Evolutionary conservation across 441 rosid genomes (phyloP).

Genomic region (Theobroma grandiflorum): DNA sequence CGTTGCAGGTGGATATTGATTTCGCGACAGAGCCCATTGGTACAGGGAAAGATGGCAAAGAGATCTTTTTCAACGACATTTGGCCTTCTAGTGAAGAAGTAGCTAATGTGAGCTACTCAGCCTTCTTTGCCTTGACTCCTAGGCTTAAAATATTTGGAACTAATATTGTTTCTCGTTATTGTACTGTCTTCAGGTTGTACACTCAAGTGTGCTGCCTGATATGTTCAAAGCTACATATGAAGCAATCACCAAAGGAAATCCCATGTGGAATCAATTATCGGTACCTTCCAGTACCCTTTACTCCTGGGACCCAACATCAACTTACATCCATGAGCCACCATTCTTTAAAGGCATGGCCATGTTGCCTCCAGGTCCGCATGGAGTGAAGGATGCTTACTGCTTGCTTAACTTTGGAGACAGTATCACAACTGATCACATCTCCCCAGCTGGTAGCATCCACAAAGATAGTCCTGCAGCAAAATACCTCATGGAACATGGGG

Average conservation of each 20-base stretch:
- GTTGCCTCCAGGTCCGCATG: constrained; percentile 91
- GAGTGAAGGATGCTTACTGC: constrained; percentile 90
- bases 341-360: constrained; percentile 94
- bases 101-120: constrained; percentile 56
- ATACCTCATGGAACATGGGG: constrained; percentile 83
- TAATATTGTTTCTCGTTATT: constrained; percentile 12
- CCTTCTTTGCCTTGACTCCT: constrained; percentile 21
- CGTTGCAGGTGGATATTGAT: constrained; percentile 80
- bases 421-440: constrained; percentile 95
- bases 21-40: constrained; percentile 84
- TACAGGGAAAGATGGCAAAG: constrained; percentile 72
- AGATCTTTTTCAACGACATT: constrained; percentile 78
- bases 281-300: constrained; percentile 73
- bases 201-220: constrained; percentile 84
- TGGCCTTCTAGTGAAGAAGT: constrained; percentile 96
- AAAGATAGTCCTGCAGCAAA: constrained; percentile 92
- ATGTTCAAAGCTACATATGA: constrained; percentile 95
- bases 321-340: constrained; percentile 93
- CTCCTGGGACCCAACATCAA: constrained; percentile 85
- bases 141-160: constrained; percentile 1
- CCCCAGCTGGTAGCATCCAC: constrained; percentile 97
- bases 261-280: constrained; percentile 91
- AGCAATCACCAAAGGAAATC: constrained; percentile 90
- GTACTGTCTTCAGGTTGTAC: constrained; percentile 65
- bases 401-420: constrained; percentile 90